Evolutionary conservation across 2,329 filamentous ascomycete species (phyloP).

Genomic region (Xylaria sp.): DNA sequence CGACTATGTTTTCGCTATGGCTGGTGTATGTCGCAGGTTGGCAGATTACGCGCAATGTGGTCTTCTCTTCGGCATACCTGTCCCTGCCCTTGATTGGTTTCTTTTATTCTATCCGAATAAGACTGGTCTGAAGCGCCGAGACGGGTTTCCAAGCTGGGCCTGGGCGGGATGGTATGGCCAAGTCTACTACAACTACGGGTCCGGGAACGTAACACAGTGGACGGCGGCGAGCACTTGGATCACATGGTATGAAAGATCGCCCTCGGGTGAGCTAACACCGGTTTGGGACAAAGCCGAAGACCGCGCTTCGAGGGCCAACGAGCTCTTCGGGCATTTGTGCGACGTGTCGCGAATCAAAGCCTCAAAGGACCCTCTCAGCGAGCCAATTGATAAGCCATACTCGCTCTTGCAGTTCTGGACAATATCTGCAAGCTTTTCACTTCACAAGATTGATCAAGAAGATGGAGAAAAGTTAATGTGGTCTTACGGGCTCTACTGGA

Average conservation of each 20-base stretch:
- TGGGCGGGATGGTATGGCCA: constrained; percentile 41
- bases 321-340: constrained; percentile 34
- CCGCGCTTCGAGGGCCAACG: constrained; percentile 23
- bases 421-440: constrained; percentile 28
- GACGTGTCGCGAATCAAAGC: constrained; percentile 32
- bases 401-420: constrained; percentile 40
- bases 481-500: constrained; percentile 40
- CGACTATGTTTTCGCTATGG: constrained; percentile 39
- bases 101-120: constrained; percentile 38
- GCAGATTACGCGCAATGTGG: constrained; percentile 37
- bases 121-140: constrained; percentile 33
- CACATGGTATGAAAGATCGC: constrained; percentile 37
- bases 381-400: constrained; percentile 11
- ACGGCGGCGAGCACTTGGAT: constrained; percentile 38
- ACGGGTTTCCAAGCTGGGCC: constrained; percentile 39
- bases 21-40: constrained; percentile 38
- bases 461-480: constrained; percentile 37
- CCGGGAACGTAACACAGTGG: constrained; percentile 39
- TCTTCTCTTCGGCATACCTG: constrained; percentile 40
- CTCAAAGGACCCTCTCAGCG: constrained; percentile 5
- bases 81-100: constrained; percentile 40
- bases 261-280: constrained; percentile 22
- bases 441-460: constrained; percentile 34
- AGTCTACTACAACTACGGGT: constrained; percentile 37
- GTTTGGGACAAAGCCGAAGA: constrained; percentile 25